These are phyloP conservation scores for Berberis thunbergii DNA, from an alignment of 164 flowering plant species.

Conservation along the genomic window DNA sequence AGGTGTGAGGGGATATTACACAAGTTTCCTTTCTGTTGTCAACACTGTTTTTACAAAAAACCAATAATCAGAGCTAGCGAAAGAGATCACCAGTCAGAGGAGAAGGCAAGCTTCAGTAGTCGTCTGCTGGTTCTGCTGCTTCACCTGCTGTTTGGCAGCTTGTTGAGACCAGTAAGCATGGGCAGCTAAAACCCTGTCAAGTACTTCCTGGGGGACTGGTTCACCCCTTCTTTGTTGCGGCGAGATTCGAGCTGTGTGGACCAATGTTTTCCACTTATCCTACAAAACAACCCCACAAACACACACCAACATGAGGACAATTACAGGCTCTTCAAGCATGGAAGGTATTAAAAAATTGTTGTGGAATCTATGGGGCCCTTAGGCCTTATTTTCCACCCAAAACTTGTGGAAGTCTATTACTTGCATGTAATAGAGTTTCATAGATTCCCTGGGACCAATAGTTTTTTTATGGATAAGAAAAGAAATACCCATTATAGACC, in stretches of 20 bases:
- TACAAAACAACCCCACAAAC: slow-evolving; percentile 16
- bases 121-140: slow-evolving; percentile 14
- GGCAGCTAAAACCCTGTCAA: slow-evolving; percentile 61
- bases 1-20: slow-evolving; percentile 13
- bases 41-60: slow-evolving; percentile 15
- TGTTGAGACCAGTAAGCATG: slow-evolving; percentile 68
- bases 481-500: neutral
- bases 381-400: too few species aligned
- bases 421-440: neutral
- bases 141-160: slow-evolving; percentile 51
- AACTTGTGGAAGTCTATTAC: too few species aligned
- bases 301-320: slow-evolving; percentile 8
- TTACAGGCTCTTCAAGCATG: neutral
- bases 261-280: slow-evolving; percentile 88
- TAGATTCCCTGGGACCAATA: neutral
- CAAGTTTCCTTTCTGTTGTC: slow-evolving; percentile 5
- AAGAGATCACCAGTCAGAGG: slow-evolving; percentile 7
- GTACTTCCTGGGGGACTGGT: slow-evolving; percentile 74
- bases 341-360: too few species aligned
- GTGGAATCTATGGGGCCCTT: too few species aligned
- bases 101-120: slow-evolving; percentile 26
- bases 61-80: neutral
- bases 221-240: slow-evolving; percentile 84
- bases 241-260: slow-evolving; percentile 71
- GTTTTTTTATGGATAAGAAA: neutral